Conservation (phyloP, 164 flowering plant species). For the Nelumbo lutea region DNA sequence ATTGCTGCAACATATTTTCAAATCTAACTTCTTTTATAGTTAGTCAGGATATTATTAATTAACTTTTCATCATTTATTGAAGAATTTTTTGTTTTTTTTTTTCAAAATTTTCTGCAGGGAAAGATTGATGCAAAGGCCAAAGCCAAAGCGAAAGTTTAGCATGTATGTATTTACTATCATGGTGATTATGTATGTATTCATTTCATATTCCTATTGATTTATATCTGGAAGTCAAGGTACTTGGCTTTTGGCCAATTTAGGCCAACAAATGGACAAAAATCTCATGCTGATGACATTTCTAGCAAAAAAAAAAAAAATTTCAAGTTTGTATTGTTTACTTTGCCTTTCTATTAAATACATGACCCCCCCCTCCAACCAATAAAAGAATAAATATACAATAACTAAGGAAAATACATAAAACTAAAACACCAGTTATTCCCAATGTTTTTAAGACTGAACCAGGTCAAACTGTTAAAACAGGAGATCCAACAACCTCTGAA, state of each 20-base stretch:
- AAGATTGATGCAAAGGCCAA: constrained; percentile 37
- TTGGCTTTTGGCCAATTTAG: neutral
- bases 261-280: neutral
- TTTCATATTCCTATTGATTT: neutral
- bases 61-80: neutral
- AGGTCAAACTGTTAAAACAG: too few relatives aligned
- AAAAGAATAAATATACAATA: too few relatives aligned
- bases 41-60: neutral
- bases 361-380: too few relatives aligned
- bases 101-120: constrained; percentile 30
- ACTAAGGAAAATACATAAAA: too few relatives aligned
- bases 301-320: neutral
- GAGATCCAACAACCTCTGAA: too few relatives aligned
- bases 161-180: neutral
- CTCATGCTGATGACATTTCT: neutral
- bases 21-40: neutral
- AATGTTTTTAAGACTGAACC: too few relatives aligned
- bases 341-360: too few relatives aligned
- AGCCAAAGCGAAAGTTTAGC: constrained; percentile 55
- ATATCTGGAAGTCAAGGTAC: too few relatives aligned
- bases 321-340: too few relatives aligned
- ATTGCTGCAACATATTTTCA: neutral
- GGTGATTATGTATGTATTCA: neutral
- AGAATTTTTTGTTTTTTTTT: neutral
- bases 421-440: too few relatives aligned